These are phyloP conservation scores for Ganoderma meredithae DNA, from an alignment of 1,284 basidiomycete genomes.

Conservation along the genomic window DNA sequence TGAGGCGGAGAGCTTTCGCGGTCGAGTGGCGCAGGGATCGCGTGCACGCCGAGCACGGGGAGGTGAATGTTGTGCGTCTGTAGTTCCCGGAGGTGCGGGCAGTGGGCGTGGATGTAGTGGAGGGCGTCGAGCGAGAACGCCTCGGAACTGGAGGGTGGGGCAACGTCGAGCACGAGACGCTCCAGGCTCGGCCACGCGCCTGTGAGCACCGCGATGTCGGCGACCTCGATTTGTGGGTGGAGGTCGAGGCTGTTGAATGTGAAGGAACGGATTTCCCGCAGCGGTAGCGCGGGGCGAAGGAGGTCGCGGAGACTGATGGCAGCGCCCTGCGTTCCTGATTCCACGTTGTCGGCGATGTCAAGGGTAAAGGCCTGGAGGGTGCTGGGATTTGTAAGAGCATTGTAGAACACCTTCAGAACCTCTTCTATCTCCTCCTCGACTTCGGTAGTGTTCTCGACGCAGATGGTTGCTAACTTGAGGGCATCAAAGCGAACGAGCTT, in stretches of 20 bases:
- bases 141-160: too few relatives aligned
- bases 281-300: background rate
- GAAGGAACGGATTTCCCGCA: background rate
- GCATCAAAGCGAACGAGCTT: background rate
- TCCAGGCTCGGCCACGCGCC: background rate
- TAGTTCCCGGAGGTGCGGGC: background rate
- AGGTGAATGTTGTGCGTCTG: background rate
- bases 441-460: background rate
- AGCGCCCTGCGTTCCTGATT: background rate
- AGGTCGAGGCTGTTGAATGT: background rate
- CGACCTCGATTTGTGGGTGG: background rate
- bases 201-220: background rate
- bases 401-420: background rate
- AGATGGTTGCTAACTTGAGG: background rate
- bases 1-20: background rate
- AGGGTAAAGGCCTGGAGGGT: background rate
- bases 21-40: background rate
- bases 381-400: background rate
- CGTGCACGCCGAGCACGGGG: background rate
- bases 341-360: background rate
- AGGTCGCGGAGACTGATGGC: background rate
- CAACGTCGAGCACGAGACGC: background rate
- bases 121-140: background rate
- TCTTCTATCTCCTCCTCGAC: too few relatives aligned
- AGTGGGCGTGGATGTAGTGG: background rate